These are phyloP conservation scores for Pascua guehoae DNA, from an alignment of 1,284 basidiomycete genomes.

Conservation along the genomic window DNA sequence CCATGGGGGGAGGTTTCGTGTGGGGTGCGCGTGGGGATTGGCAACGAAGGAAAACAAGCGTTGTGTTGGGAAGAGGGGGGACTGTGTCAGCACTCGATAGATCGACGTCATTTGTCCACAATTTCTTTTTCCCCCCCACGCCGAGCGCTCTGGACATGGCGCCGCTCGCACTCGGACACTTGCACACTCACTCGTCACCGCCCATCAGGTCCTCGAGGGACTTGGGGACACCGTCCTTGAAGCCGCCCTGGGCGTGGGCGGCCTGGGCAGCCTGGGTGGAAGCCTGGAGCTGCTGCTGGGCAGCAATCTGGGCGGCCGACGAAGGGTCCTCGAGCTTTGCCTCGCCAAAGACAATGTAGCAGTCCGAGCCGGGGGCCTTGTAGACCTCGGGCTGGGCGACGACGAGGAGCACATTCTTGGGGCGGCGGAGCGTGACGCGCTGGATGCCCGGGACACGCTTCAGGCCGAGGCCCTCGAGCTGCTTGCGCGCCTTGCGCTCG, in stretches of 20 bases:
- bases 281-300: conserved; percentile 74
- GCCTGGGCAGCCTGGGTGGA: conserved; percentile 46
- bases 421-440: conserved; percentile 87
- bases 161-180: not conserved
- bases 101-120: too few species aligned
- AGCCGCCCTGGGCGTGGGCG: conserved; percentile 45
- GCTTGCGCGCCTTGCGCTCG: conserved; percentile 84
- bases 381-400: conserved; percentile 92
- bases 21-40: not conserved
- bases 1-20: not conserved
- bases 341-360: conserved; percentile 98
- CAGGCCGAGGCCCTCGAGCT: conserved; percentile 69
- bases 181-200: conserved; percentile 61
- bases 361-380: conserved; percentile 95
- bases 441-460: conserved; percentile 91
- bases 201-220: conserved; percentile 56
- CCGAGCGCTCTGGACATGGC: too few species aligned
- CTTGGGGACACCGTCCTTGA: conserved; percentile 55
- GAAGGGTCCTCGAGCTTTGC: conserved; percentile 95
- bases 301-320: conserved; percentile 73
- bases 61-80: conserved; percentile 1
- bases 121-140: not conserved
- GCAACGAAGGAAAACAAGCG: not conserved
- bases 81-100: not conserved
- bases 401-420: conserved; percentile 94